Conservation (phyloP, 768 basidiomycete species). For the Tulasnella sp. region DNA sequence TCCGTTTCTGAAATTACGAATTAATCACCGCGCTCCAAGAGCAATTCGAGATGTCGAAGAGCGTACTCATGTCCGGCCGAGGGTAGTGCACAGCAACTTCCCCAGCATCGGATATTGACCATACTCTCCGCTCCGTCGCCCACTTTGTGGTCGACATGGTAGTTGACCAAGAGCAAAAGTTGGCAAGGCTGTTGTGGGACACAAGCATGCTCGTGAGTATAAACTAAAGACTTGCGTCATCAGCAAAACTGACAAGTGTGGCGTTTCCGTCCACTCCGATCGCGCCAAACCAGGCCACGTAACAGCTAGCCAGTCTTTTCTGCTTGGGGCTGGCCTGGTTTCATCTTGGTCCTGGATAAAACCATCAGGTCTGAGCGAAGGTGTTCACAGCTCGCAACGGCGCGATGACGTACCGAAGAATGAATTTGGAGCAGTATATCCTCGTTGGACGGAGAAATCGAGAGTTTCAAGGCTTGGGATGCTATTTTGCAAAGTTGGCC, state of each 20-base stretch:
- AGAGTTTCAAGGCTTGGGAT: not conserved
- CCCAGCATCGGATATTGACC: not conserved
- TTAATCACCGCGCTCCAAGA: not conserved
- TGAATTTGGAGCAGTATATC: not conserved
- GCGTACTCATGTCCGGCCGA: not conserved
- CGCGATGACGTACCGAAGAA: not conserved
- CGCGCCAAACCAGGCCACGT: not conserved
- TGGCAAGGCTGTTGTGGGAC: not conserved
- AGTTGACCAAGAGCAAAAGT: conserved; percentile 1
- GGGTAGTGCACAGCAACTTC: not conserved
- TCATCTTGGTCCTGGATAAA: not conserved
- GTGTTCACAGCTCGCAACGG: not conserved
- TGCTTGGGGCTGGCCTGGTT: not conserved
- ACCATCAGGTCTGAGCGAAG: not conserved
- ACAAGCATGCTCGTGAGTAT: not conserved
- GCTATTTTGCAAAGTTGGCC: not conserved
- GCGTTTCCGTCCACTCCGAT: not conserved
- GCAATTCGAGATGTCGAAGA: not conserved
- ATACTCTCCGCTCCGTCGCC: not conserved
- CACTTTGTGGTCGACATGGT: conserved; percentile 9
- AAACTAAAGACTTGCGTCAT: not conserved
- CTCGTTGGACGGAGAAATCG: not conserved
- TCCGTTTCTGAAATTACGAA: not conserved
- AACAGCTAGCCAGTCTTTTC: not conserved
- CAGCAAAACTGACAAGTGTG: not conserved